phyloP scores from a whole-genome alignment of 805 yeast species.

The Naumovozyma dairenensis region DNA sequence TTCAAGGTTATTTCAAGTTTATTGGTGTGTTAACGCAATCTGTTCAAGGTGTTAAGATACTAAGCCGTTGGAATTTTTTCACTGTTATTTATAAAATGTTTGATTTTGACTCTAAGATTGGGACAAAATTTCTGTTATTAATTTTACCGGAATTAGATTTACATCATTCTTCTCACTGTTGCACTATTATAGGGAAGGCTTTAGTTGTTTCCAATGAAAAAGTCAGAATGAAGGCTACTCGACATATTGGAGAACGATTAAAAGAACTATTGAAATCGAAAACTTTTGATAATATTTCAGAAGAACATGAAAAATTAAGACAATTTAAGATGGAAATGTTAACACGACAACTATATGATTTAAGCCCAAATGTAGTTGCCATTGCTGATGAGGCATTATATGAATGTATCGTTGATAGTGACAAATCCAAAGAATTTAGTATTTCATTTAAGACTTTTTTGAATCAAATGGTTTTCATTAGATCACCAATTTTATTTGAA shows the following conservation, averaged over 20 bases:
- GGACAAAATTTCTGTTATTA: slow-evolving; percentile 42
- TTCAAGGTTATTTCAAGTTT: slow-evolving; percentile 69
- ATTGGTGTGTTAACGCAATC: slow-evolving; percentile 62
- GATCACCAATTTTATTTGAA: slow-evolving; percentile 49
- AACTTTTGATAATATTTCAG: background rate
- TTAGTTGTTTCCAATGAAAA: slow-evolving; percentile 43
- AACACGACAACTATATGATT: slow-evolving; percentile 63
- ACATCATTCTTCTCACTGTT: slow-evolving; percentile 50
- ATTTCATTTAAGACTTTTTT: slow-evolving; percentile 21
- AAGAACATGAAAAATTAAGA: slow-evolving; percentile 5
- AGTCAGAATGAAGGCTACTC: slow-evolving; percentile 50
- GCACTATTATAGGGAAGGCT: slow-evolving; percentile 57
- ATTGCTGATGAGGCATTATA: slow-evolving; percentile 47
- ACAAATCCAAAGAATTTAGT: slow-evolving; percentile 20
- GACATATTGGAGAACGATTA: slow-evolving; percentile 32
- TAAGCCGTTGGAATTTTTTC: slow-evolving; percentile 79
- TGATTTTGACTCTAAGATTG: slow-evolving; percentile 41
- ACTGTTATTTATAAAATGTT: slow-evolving; percentile 69
- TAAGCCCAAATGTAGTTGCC: slow-evolving; percentile 43
- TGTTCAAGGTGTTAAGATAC: slow-evolving; percentile 51
- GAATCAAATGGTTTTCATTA: slow-evolving; percentile 39
- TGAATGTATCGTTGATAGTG: slow-evolving; percentile 38
- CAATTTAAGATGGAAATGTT: slow-evolving; percentile 35
- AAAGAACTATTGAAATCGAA: slow-evolving; percentile 7
- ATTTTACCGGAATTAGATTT: slow-evolving; percentile 57